Conservation (phyloP, 768 basidiomycete species). For the Boletus edulis region DNA sequence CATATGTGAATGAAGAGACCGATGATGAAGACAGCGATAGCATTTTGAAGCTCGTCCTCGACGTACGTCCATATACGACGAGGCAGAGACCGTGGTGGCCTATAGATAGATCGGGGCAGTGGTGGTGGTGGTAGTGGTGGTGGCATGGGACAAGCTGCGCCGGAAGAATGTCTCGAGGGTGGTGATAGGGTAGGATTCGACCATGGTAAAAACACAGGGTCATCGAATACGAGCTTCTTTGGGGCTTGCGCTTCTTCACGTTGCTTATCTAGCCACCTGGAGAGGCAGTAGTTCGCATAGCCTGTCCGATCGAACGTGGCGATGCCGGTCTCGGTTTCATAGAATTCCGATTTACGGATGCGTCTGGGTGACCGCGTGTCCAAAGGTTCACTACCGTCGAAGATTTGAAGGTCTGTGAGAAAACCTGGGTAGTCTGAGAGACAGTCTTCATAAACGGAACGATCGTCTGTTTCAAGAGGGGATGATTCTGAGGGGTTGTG, state of each 20-base stretch:
- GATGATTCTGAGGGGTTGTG: not conserved
- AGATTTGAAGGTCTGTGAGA: conserved; percentile 15
- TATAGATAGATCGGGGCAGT: not conserved
- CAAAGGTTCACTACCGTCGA: conserved; percentile 12
- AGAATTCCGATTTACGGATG: conserved; percentile 24
- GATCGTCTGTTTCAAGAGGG: conserved; percentile 9
- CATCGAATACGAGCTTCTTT: conserved; percentile 21
- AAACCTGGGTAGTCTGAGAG: conserved; percentile 19
- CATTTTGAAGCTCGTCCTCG: conserved; percentile 30
- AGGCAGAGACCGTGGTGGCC: conserved; percentile 9
- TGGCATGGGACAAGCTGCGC: not conserved
- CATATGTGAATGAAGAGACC: conserved; percentile 28
- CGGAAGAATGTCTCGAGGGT: not conserved
- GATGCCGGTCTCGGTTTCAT: conserved; percentile 28
- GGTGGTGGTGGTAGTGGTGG: not conserved
- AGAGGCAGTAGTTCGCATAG: conserved; percentile 27
- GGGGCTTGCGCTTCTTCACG: conserved; percentile 16
- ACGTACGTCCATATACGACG: conserved; percentile 15
- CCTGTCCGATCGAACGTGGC: conserved; percentile 25
- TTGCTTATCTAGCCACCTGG: conserved; percentile 28
- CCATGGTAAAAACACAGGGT: conserved; percentile 18
- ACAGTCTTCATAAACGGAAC: conserved; percentile 31
- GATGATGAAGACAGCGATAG: conserved; percentile 21
- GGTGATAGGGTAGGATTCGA: conserved; percentile 18
- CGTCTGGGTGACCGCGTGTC: conserved; percentile 4